Base-by-base conservation (phyloP, 805 yeast species). In the Nakazawaea peltata region DNA sequence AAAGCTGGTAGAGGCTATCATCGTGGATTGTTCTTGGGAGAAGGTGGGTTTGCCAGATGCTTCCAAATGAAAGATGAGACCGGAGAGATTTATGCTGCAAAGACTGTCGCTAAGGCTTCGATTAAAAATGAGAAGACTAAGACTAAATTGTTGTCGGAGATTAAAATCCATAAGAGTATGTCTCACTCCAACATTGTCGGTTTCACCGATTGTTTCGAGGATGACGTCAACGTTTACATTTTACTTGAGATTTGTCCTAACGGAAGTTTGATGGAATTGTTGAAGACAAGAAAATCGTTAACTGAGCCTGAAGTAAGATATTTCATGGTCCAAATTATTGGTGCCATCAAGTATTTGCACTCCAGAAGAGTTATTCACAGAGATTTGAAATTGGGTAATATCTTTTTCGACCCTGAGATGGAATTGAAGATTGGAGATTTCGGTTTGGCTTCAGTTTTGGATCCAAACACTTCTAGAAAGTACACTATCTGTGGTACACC, bases 11-110 rank as follows among this genome's bases (percentile, higher is more conserved):
- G 84, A 53, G 94, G 87, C 48, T 92, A 83, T 58, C 85, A 82
- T 44, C 74, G 97, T 53, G 97, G 97, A 2, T 69, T 69, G 41
- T 88, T 87, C 49, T 66, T 92, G 24, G 98, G 98, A 25, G 97
- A 90, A 63, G 99, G 99, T 41, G 99, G 99, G 0, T 92, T 92
- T 66, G 99, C 98, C 13, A 76, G 97, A 53, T 92, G 99, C 55
- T 92, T 92, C 62, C 97, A 92, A 57, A 92, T 92, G 69, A 85
- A 82, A 54, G 95, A 88, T 59, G 81, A 86, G 42, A 65, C 73
- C 44, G 97, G 97, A 24, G 74, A 76, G 50, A 71, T 84, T 1
- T 92, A 69, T 58, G 99, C 98, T 14, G 98, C 98, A 22, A 92
- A 92, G 54, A 94, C 98, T 0, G 94, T 92, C 25, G 98, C 99